Conservation (phyloP, 1,284 basidiomycete species). For the Tilletiaria anomala region DNA sequence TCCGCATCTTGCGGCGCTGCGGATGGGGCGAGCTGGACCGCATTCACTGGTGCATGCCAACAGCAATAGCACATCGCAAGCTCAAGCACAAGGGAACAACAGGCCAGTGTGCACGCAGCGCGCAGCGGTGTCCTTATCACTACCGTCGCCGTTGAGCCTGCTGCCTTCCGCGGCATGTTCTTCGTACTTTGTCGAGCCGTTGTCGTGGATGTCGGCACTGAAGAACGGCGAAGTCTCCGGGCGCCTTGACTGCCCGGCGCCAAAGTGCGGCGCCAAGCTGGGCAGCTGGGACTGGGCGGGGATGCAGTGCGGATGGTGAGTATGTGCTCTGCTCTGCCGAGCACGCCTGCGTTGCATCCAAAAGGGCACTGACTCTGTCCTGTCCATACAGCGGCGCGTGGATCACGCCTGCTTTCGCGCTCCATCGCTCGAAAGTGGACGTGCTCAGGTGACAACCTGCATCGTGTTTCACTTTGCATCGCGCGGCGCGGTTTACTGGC, state of each 20-base stretch:
- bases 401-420: constrained; percentile 62
- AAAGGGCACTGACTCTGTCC: background rate
- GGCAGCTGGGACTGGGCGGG: constrained; percentile 97
- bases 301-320: constrained; percentile 71
- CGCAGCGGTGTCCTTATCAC: background rate
- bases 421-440: constrained; percentile 76
- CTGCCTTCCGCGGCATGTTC: constrained; percentile 55
- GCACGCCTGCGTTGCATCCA: background rate
- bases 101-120: background rate
- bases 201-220: constrained; percentile 89
- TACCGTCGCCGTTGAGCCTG: constrained; percentile 4
- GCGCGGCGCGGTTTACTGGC: too few species aligned
- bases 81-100: too few species aligned
- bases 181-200: constrained; percentile 91
- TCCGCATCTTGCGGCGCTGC: constrained; percentile 25
- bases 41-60: too few species aligned
- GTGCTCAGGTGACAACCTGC: too few species aligned
- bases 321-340: constrained; percentile 11
- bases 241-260: constrained; percentile 79
- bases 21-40: constrained; percentile 5
- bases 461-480: too few species aligned
- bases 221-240: constrained; percentile 61
- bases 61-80: too few species aligned
- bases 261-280: constrained; percentile 73
- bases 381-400: constrained; percentile 35